Evolutionary conservation across 2,329 filamentous ascomycete genomes (phyloP), one percentile per base, ranked within the genome.

Genomic region (Capronia epimyces): DNA sequence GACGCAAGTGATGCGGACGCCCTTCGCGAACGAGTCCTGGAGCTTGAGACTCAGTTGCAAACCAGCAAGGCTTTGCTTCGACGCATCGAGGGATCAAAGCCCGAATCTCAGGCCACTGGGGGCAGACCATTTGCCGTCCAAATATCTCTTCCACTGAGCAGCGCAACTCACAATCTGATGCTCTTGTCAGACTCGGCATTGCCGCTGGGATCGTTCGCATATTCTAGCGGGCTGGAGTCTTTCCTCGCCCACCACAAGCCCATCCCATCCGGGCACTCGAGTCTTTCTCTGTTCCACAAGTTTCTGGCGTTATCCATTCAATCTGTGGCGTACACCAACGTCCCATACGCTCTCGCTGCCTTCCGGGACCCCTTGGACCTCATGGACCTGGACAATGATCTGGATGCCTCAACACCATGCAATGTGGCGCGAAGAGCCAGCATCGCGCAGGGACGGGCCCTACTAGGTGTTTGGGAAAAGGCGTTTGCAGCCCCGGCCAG

Each of bases 191-290:
- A 84, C 66, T 83, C 80, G 16, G 80, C 80, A 15, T 73, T 84
- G 1, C 81, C 81, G 1, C 68, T 84, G 1, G 81, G 81, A 40
- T 82, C 81, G 1, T 84, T 84, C 63, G 81, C 81, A 56, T 84
- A 83, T 69, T 81, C 77, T 64, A 80, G 74, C 62, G 81, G 81
- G 3, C 69, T 84, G 15, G 81, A 84, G 64, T 83, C 80, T 16
- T 83, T 79, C 62, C 75, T 84, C 46, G 79, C 78, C 2, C 81
- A 84, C 63, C 67, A 72, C 55, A 74, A 73, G 50, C 60, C 65
- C 16, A 60, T 67, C n/a, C 65, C 68, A 16, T 59, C 59, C 2
- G 52, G 59, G 15, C 50, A 63, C 29, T 65, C 65, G 15, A 63
- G 64, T 3, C 60, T 66, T 12, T 57, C 64, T 13, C 71, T 73